Evolutionary conservation across 768 basidiomycete genomes (phyloP), one percentile per base, ranked within the genome.

Genomic region (Candolleomyces eurysporus): DNA sequence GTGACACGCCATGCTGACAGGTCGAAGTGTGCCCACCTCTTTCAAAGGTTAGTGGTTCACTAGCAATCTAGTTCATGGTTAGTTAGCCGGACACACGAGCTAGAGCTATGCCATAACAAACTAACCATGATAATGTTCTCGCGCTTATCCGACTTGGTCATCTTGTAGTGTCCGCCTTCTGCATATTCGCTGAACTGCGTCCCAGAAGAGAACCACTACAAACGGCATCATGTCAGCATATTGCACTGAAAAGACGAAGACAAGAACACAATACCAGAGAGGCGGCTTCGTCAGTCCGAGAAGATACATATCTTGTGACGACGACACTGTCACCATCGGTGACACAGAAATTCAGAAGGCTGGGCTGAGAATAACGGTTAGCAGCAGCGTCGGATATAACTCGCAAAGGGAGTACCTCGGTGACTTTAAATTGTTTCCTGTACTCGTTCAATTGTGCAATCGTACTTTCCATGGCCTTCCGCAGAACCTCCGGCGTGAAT

Each of bases 21-120:
- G 39, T 54, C 11, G 19, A 54, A 42, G 36, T 56, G 19, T 17
- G 63, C 73, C 19, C 57, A 91, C 91, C 91, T 82, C 95, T 83
- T 76, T 99, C 96, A 67, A 98, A 99, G 0, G 97, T 99, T 49
- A 99, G 76, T 0, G 97, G 97, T 67, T 98, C 96, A 66, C 90
- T 92, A 10, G 91, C 91, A 72, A 94, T 87, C 89, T 89, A 60
- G 45, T 21, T 4, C 45, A 46, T 7, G 4, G 45, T 46, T 46
- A 39, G 42, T 43, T 21, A 36, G 51, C 45, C 40, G 62, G 66
- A 53, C 72, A 70, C 46, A 16, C 36, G 57, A 57, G 30, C 74
- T 1, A 11, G 36, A 5, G 11, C 36, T 36, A 11, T 36, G 11
- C 11, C 36, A 36, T 5, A 11, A 6, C 11, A 11, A 36, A 36